Conservation (phyloP, 148 eudicot genomes). For the Rhododendron ferrugineum region DNA sequence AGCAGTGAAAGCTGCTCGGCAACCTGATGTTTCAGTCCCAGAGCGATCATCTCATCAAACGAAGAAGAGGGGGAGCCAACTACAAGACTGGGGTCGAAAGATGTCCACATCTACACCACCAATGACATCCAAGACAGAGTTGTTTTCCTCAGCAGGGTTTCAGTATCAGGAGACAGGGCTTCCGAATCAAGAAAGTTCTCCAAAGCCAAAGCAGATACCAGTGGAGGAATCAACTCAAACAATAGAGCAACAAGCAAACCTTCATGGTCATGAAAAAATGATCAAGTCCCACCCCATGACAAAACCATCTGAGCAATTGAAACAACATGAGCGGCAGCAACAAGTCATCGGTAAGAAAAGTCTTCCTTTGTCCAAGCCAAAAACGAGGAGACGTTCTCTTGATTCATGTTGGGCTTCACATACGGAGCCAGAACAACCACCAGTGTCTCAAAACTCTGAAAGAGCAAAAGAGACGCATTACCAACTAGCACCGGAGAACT, state of each 20-base stretch:
- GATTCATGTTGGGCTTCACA: not conserved
- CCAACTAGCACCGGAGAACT: not conserved
- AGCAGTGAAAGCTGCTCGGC: not conserved
- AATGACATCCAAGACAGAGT: not conserved
- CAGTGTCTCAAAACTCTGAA: not conserved
- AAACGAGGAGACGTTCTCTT: not conserved
- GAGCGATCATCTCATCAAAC: conserved; percentile 4
- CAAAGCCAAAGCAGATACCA: not conserved
- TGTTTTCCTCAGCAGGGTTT: not conserved
- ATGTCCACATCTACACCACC: not conserved
- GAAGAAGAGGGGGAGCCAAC: not conserved
- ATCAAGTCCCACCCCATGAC: not conserved
- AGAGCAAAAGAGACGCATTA: not conserved
- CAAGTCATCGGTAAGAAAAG: not conserved
- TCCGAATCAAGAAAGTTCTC: not conserved
- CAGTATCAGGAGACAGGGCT: not conserved
- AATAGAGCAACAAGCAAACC: not conserved
- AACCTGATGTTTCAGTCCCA: not conserved
- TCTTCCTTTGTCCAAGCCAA: not conserved
- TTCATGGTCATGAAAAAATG: not conserved
- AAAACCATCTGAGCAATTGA: not conserved
- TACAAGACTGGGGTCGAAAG: not conserved
- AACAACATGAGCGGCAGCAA: not conserved
- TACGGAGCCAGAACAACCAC: not conserved
- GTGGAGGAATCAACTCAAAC: not conserved